Base-by-base conservation (phyloP, 1,284 basidiomycete species). In the Cystobasidiaceae sp. region DNA sequence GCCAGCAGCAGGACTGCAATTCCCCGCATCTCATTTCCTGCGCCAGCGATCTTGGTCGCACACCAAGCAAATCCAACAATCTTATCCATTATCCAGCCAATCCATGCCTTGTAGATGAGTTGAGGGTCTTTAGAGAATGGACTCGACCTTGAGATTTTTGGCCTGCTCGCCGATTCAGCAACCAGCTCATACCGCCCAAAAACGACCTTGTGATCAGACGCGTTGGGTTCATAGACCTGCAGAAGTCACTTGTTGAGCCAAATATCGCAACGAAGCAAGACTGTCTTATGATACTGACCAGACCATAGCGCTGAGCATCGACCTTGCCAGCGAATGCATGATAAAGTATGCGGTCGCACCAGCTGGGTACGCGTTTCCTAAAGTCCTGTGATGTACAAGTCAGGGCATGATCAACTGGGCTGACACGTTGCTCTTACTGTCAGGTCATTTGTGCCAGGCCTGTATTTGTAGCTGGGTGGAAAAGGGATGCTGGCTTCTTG, bases 321-420 rank as follows among this genome's bases (percentile, higher is more conserved):
- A 4, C 30, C 21, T 11, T 4, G 32, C n/a, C 21, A 21, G 6
- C 32, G 50, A 28, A 9, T 39, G 37, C 9, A 39, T 9, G 37
- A 75, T 92, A 96, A 71, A 98, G 79, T 50, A 98, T 85, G 45
- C 94, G 84, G 77, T 98, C 94, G 23, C 93, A 97, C 90, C 93
- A 98, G 21, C 93, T 87, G 0, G 94, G 94, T 5, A 82, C 81
- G 6, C 94, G 85, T 74, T 86, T 89, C 27, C 79, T 77, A 74
- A 72, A 69, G 23, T 64, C 41, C 27, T 64, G 28, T 27, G 23
- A 23, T 43, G 28, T 4, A 39, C 17, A 19, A 9, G 37, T 39
- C 37, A 39, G 9, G 1, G 9, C 27, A 6, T 4, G 28, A 8
- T n/a, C 7, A 23, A 34, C 19, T 17, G 27, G 19, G 30, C 2